Evolutionary conservation across 2,329 filamentous ascomycete genomes (phyloP).

Genomic region (Diplodia sapinea): DNA sequence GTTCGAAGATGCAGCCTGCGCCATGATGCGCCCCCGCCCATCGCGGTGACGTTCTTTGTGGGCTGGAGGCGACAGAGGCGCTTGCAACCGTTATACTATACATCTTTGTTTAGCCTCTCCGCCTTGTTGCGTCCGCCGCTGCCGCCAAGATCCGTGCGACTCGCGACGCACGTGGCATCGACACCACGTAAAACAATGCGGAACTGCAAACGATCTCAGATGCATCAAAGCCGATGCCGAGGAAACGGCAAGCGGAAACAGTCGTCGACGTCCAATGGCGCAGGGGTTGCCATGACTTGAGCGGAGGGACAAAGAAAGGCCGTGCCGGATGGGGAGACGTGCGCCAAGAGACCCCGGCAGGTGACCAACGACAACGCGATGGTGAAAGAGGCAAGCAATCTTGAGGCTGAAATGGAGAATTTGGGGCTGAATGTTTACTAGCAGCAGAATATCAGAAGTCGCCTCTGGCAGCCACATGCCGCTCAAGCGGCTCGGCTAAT

Average conservation of each 20-base stretch:
- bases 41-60: constrained; percentile 4
- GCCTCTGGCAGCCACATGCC: background rate
- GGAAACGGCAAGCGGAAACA: background rate
- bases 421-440: background rate
- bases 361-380: background rate
- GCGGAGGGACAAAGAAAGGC: constrained; percentile 5
- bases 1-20: constrained; percentile 2
- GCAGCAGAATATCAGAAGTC: background rate
- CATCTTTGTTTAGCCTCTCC: background rate
- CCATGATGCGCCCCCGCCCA: constrained; percentile 1
- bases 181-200: background rate
- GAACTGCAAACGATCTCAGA: constrained; percentile 20
- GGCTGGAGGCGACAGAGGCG: background rate
- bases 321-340: constrained; percentile 8
- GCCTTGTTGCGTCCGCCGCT: background rate
- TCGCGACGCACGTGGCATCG: background rate
- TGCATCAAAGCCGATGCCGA: background rate
- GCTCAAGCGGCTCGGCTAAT: background rate
- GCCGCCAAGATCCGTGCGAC: background rate
- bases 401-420: background rate
- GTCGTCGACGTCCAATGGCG: background rate
- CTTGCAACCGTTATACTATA: constrained; percentile 9
- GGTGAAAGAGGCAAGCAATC: background rate
- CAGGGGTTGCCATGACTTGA: background rate
- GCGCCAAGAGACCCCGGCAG: background rate